These are phyloP conservation scores for Ceratocystis destructans DNA, from an alignment of 2,329 filamentous ascomycete genomes.

Conservation along the genomic window DNA sequence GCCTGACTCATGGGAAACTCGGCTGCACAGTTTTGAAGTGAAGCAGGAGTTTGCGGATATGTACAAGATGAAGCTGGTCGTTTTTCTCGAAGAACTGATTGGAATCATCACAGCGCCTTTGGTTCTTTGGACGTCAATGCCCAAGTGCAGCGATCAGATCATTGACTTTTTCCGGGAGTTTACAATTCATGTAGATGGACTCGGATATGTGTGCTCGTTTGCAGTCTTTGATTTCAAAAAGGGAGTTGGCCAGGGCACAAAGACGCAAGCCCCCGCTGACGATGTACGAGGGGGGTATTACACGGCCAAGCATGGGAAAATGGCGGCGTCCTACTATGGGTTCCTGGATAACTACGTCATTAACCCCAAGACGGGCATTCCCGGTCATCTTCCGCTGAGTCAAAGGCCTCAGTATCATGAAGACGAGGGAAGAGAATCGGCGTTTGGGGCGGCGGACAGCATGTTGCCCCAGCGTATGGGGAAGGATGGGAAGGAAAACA, in stretches of 20 bases:
- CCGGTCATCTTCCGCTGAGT: constrained; percentile 44
- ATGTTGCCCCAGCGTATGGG: background rate
- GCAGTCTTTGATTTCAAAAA: constrained; percentile 96
- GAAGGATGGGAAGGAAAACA: constrained; percentile 3
- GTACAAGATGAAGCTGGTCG: constrained; percentile 83
- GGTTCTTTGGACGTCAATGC: constrained; percentile 72
- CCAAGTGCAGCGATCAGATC: constrained; percentile 78
- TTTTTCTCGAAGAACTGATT: constrained; percentile 83
- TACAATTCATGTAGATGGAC: constrained; percentile 87
- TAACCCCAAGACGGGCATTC: constrained; percentile 54
- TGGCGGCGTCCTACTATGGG: constrained; percentile 92
- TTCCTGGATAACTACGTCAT: constrained; percentile 86
- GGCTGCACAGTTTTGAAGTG: constrained; percentile 88
- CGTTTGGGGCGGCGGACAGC: background rate
- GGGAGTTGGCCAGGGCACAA: constrained; percentile 39
- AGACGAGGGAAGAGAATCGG: background rate
- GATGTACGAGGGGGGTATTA: constrained; percentile 86
- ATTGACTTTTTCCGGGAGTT: constrained; percentile 98
- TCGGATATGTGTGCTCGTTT: constrained; percentile 94
- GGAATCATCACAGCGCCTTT: constrained; percentile 88
- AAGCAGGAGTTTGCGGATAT: constrained; percentile 78
- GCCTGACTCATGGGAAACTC: constrained; percentile 74
- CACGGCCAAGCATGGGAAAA: constrained; percentile 88
- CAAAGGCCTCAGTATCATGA: constrained; percentile 29
- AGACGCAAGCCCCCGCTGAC: constrained; percentile 22